Evolutionary conservation across 768 basidiomycete genomes (phyloP), one percentile per base, ranked within the genome.

Genomic region (Sarcodon aspratus): DNA sequence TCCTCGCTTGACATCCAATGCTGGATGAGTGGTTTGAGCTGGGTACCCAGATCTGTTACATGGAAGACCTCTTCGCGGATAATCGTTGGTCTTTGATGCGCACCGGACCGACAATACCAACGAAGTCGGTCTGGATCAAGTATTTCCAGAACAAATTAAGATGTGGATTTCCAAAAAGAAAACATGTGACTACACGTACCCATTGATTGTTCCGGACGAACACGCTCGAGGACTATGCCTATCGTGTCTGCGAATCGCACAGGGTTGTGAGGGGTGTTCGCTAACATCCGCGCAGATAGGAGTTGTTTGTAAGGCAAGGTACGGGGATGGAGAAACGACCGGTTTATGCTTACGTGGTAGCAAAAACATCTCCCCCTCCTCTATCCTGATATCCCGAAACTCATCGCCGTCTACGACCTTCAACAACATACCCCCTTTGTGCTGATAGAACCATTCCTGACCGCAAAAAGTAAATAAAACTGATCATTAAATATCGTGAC

Each of bases 381-480:
- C 85, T 56, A 98, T 96, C 27, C 68, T 69, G 44, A 97, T 86
- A 62, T 98, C 95, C 59, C 74, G 72, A 66, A 94, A 94, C 53
- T 70, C 68, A 9, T 76, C 80, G 7, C 79, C 87, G 45, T 91
- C 88, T 12, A 96, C 83, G 1, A 89, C 82, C 51, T 87, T 81
- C 17, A 99, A 71, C 2, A 90, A 69, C 93, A 98, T 97, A 2
- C 75, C 79, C 3, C 95, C 95, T 63, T 93, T 92, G 70, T 94
- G 74, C 61, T 99, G 95, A 66, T 93, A 97, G 66, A 97, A 98
- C 94, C 93, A 97, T 66, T 98, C 95, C 85, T 91, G 45, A 37
- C 11, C 12, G 6, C 37, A 40, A 36, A 7, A 11, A 44, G 32
- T 8, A 40, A 27, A 37, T 38, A 42, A 0, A 18, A 17, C 9